Percentiles rank a stretch among this genome's conserved stretches.
Conservation (phyloP, 306 rosid genomes). For the Cucumis sativus region DNA sequence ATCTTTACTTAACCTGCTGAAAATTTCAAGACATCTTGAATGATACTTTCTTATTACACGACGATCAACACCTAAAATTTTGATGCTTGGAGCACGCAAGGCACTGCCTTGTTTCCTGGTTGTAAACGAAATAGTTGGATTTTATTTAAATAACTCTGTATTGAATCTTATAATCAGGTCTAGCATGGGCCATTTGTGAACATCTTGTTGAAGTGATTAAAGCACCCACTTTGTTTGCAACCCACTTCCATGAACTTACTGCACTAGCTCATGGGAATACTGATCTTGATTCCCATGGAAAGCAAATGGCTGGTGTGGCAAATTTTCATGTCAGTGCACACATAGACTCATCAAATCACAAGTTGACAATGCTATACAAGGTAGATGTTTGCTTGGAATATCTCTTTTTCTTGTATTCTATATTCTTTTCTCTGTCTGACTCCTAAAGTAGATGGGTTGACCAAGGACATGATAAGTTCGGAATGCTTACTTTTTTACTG, state of each 20-base stretch:
- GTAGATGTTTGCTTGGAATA: conserved; percentile 25
- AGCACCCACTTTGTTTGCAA: conserved; percentile 92
- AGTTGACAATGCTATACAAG: conserved; percentile 92
- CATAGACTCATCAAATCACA: conserved; percentile 76
- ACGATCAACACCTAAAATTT: background rate
- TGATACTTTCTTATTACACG: background rate
- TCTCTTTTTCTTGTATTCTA: background rate
- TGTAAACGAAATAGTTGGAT: background rate
- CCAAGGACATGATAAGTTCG: background rate
- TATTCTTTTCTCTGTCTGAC: background rate
- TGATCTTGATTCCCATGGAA: conserved; percentile 24
- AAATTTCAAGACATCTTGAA: background rate
- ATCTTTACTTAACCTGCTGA: background rate
- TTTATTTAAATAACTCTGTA: background rate
- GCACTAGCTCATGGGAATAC: conserved; percentile 53
- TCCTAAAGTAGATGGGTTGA: background rate
- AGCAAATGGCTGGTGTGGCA: conserved; percentile 61
- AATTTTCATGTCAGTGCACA: conserved; percentile 97
- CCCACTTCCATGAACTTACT: conserved; percentile 94
- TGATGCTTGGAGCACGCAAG: background rate
- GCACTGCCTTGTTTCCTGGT: background rate
- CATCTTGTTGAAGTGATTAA: conserved; percentile 77
- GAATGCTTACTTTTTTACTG: background rate
- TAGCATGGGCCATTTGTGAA: conserved; percentile 98
- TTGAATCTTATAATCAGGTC: conserved; percentile 43